A percentile compares a stretch with the other conserved stretches of the same genome.
Conservation (phyloP, 2,329 filamentous ascomycete species). For the Aspergillus transmontanensis region DNA sequence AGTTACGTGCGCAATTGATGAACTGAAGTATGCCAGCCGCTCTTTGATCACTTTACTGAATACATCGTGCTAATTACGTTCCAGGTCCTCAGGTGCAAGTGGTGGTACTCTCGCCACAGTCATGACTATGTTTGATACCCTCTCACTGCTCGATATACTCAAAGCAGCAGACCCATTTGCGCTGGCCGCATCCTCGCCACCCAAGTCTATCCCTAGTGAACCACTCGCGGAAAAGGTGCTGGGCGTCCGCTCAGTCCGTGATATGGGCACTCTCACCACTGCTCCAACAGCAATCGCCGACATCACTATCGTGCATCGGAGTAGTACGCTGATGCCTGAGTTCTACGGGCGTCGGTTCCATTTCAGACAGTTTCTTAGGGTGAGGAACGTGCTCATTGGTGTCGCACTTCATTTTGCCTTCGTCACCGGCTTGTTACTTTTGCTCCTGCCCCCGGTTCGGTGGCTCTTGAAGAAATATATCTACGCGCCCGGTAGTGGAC, state of each 20-base stretch:
- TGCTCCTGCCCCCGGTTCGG: slow-evolving; percentile 57
- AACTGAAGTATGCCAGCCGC: slow-evolving; percentile 49
- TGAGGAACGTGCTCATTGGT: slow-evolving; percentile 52
- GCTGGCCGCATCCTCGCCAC: slow-evolving; percentile 48
- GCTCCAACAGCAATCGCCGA: slow-evolving; percentile 57
- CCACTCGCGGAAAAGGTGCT: slow-evolving; percentile 39
- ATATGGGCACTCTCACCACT: slow-evolving; percentile 61
- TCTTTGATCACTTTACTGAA: background rate
- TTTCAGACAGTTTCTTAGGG: slow-evolving; percentile 59
- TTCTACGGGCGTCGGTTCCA: slow-evolving; percentile 61
- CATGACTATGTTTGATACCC: slow-evolving; percentile 57
- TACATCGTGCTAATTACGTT: background rate
- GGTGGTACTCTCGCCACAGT: slow-evolving; percentile 69
- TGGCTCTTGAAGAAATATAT: slow-evolving; percentile 52
- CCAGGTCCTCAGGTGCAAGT: slow-evolving; percentile 48
- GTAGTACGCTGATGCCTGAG: slow-evolving; percentile 60
- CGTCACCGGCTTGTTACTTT: slow-evolving; percentile 46
- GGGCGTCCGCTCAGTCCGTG: slow-evolving; percentile 56
- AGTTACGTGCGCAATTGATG: slow-evolving; percentile 56
- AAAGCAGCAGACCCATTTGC: slow-evolving; percentile 55
- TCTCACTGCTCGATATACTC: slow-evolving; percentile 49
- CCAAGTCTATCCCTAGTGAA: slow-evolving; percentile 34
- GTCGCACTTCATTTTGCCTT: slow-evolving; percentile 53
- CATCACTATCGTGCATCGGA: slow-evolving; percentile 60
- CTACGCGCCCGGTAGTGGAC: slow-evolving; percentile 55